Percentiles rank a stretch among this genome's conserved stretches.
Evolutionary conservation across 2,329 filamentous ascomycete genomes (phyloP).

Genomic region (Talaromyces funiculosus): DNA sequence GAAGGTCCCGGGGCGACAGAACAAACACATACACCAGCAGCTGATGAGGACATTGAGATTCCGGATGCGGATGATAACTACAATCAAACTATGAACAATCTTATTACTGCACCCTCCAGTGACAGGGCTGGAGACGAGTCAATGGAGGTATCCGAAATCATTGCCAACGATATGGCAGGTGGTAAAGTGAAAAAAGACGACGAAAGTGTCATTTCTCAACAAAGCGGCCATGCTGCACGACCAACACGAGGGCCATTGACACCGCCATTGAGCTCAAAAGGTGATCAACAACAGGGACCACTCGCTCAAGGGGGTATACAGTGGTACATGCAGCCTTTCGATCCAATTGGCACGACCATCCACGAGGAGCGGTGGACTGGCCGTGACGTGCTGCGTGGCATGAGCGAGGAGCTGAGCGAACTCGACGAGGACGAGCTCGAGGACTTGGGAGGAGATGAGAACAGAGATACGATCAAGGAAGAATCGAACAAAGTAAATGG

Average conservation of each 20-base stretch:
- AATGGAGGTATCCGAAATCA: conserved; percentile 32
- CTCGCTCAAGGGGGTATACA: conserved; percentile 71
- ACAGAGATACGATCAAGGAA: conserved; percentile 18
- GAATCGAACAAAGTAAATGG: conserved; percentile 16
- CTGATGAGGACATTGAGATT: conserved; percentile 14
- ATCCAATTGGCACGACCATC: conserved; percentile 73
- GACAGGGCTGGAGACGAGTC: conserved; percentile 15
- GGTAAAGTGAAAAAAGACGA: conserved; percentile 26
- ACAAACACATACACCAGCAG: conserved; percentile 18
- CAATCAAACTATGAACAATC: conserved; percentile 4
- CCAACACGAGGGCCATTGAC: conserved; percentile 29
- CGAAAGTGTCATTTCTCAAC: conserved; percentile 26
- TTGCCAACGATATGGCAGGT: conserved; percentile 17
- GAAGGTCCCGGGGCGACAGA: conserved; percentile 18
- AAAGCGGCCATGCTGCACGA: conserved; percentile 43
- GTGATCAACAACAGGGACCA: conserved; percentile 41
- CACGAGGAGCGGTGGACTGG: conserved; percentile 69
- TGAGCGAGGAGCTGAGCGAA: conserved; percentile 85
- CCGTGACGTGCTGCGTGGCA: conserved; percentile 62
- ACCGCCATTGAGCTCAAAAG: conserved; percentile 37
- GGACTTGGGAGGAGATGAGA: conserved; percentile 56
- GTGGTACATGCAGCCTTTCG: conserved; percentile 81
- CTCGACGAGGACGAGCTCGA: conserved; percentile 86
- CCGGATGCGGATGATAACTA: conserved; percentile 15
- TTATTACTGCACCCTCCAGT: conserved; percentile 11